phyloP scores from a whole-genome alignment of 2,329 filamentous ascomycete genomes.

The Emergomyces africanus region DNA sequence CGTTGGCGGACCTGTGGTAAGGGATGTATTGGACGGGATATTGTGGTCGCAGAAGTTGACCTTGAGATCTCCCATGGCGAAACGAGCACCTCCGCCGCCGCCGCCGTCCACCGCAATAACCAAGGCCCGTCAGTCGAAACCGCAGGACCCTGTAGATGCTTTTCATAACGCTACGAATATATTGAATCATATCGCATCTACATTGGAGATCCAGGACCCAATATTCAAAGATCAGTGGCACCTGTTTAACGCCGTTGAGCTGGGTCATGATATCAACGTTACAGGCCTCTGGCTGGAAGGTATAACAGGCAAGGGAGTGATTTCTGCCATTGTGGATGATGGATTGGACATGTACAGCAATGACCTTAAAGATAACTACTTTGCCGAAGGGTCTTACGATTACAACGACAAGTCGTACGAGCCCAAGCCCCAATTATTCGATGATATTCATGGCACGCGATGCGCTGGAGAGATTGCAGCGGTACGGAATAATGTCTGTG shows the following conservation, averaged over 20 bases:
- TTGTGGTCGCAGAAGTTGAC: conserved; percentile 69
- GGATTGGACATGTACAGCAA: conserved; percentile 92
- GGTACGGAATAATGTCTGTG: conserved; percentile 83
- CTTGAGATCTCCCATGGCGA: conserved; percentile 48
- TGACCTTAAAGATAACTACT: conserved; percentile 89
- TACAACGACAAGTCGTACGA: conserved; percentile 78
- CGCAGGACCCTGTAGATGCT: background rate
- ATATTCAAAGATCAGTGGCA: conserved; percentile 96
- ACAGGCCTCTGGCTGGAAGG: conserved; percentile 84
- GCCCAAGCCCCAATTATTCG: conserved; percentile 66
- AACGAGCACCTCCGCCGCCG: conserved; percentile 36
- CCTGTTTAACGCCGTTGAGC: conserved; percentile 66
- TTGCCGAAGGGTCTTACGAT: conserved; percentile 82
- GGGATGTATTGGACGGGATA: conserved; percentile 58
- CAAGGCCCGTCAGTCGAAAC: conserved; percentile 7
- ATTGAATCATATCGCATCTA: conserved; percentile 48
- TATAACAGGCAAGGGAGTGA: conserved; percentile 77
- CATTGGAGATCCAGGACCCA: conserved; percentile 70
- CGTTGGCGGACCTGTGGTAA: conserved; percentile 10
- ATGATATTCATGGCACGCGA: conserved; percentile 84
- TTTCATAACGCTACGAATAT: conserved; percentile 42
- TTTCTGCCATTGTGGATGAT: conserved; percentile 90
- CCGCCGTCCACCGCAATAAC: background rate
- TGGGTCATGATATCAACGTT: conserved; percentile 92
- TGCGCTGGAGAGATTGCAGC: conserved; percentile 92